These are phyloP conservation scores for Paecilomyces formosus DNA, from an alignment of 2,329 filamentous ascomycete genomes.

Conservation along the genomic window DNA sequence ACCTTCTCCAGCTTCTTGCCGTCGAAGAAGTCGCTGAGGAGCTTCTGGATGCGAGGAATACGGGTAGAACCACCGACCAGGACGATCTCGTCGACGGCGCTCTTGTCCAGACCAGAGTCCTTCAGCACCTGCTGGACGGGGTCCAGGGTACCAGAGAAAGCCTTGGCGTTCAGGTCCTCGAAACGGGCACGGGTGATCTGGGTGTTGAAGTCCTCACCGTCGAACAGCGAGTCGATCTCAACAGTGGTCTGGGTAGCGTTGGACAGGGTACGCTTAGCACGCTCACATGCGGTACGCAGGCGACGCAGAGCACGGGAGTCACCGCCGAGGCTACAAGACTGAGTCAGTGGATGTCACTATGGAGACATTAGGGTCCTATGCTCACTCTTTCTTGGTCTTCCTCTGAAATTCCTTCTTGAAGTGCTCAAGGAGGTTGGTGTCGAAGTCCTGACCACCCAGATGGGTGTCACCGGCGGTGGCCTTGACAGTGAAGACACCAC, in stretches of 20 bases:
- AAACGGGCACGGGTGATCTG: slow-evolving; percentile 98
- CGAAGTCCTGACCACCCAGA: slow-evolving; percentile 92
- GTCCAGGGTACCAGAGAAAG: slow-evolving; percentile 87
- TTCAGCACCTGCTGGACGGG: slow-evolving; percentile 95
- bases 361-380: no score
- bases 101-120: slow-evolving; percentile 83
- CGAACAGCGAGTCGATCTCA: slow-evolving; percentile 97
- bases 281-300: slow-evolving; percentile 96
- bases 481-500: slow-evolving; percentile 98
- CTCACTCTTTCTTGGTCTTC: slow-evolving; percentile 62
- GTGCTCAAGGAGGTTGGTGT: slow-evolving; percentile 89
- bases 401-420: slow-evolving; percentile 91
- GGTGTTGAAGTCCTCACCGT: slow-evolving; percentile 95
- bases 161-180: slow-evolving; percentile 95
- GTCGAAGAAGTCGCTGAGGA: slow-evolving; percentile 97
- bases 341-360: no score
- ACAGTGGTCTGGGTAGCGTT: slow-evolving; percentile 96
- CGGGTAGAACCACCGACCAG: slow-evolving; percentile 98
- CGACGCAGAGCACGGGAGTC: slow-evolving; percentile 91
- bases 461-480: slow-evolving; percentile 97
- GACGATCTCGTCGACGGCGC: slow-evolving; percentile 92
- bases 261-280: slow-evolving; percentile 98
- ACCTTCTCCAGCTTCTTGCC: slow-evolving; percentile 99
- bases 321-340: slow-evolving; percentile 23
- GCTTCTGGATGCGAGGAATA: slow-evolving; percentile 98